Evolutionary conservation across 2,329 filamentous ascomycete genomes (phyloP).

Genomic region (Stachybotrys elegans): DNA sequence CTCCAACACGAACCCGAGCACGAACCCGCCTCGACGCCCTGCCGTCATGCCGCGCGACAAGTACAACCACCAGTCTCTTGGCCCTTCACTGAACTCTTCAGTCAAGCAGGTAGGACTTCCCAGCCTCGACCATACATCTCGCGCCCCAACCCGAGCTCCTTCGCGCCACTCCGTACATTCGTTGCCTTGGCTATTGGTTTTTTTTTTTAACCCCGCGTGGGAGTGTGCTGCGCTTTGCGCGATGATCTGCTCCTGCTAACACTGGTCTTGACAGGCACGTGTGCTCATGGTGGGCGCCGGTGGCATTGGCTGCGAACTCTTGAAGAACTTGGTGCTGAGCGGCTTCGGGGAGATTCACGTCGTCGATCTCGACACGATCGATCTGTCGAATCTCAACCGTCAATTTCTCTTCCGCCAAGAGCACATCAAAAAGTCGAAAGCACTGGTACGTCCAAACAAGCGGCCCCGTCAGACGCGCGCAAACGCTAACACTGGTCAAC

Average conservation of each 20-base stretch:
- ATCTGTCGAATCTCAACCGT: constrained; percentile 93
- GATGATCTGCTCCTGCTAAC: constrained; percentile 11
- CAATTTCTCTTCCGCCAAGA: constrained; percentile 96
- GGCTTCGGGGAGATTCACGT: constrained; percentile 93
- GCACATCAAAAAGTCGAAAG: constrained; percentile 97
- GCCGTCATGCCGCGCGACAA: constrained; percentile 39
- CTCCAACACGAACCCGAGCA: constrained; percentile 13
- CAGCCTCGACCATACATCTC: constrained; percentile 1
- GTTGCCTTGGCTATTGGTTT: too few relatives aligned
- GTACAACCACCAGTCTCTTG: constrained; percentile 62
- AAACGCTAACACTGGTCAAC: constrained; percentile 16
- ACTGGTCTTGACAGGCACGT: constrained; percentile 55
- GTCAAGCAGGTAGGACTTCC: constrained; percentile 63
- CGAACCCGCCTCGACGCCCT: constrained; percentile 18
- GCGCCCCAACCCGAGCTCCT: constrained; percentile 4
- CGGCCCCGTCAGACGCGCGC: background rate
- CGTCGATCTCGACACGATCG: constrained; percentile 96
- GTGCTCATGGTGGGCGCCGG: constrained; percentile 94
- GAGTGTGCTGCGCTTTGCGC: background rate
- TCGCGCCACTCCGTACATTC: too few relatives aligned
- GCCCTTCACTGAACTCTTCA: constrained; percentile 54
- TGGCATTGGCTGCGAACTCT: constrained; percentile 93
- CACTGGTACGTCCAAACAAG: constrained; percentile 56
- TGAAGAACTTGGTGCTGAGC: constrained; percentile 91
- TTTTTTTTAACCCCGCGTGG: too few relatives aligned